These are phyloP conservation scores for Castanea crenata DNA, from an alignment of 306 rosid genomes.

Conservation along the genomic window DNA sequence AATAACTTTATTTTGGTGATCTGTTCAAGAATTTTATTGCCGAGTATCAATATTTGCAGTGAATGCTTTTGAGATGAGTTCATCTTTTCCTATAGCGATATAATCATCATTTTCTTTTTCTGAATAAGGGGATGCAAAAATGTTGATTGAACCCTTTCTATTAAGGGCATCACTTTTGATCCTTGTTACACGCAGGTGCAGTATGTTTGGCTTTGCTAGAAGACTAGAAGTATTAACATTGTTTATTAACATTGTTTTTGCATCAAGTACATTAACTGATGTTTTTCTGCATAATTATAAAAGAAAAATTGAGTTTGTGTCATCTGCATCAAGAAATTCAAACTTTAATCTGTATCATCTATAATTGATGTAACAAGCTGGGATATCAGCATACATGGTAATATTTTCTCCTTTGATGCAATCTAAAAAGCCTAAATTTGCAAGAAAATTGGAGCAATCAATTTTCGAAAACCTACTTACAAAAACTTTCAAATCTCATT, in stretches of 20 bases:
- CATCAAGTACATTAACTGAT: slow-evolving; percentile 63
- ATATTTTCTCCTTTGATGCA: background rate
- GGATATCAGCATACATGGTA: too few relatives aligned
- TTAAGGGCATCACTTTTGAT: background rate
- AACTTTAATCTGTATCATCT: background rate
- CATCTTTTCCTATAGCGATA: background rate
- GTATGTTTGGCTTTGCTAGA: too few relatives aligned
- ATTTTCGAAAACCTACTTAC: background rate
- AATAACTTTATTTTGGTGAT: background rate
- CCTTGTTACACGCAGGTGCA: too few relatives aligned
- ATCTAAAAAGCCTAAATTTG: background rate
- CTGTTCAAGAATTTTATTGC: background rate
- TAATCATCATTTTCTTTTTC: too few relatives aligned
- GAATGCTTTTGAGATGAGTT: background rate
- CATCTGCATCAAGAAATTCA: background rate
- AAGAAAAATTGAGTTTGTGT: slow-evolving; percentile 8
- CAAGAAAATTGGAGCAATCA: background rate
- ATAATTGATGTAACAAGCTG: too few relatives aligned
- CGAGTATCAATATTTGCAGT: background rate
- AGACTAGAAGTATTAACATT: slow-evolving; percentile 40
- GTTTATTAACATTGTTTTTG: slow-evolving; percentile 86
- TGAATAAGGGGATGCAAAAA: too few relatives aligned
- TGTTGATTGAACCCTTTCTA: too few relatives aligned
- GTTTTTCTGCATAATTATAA: slow-evolving; percentile 60
- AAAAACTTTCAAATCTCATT: background rate